phyloP scores from a whole-genome alignment of 2,329 filamentous ascomycete species.

The Seiridium cupressi region DNA sequence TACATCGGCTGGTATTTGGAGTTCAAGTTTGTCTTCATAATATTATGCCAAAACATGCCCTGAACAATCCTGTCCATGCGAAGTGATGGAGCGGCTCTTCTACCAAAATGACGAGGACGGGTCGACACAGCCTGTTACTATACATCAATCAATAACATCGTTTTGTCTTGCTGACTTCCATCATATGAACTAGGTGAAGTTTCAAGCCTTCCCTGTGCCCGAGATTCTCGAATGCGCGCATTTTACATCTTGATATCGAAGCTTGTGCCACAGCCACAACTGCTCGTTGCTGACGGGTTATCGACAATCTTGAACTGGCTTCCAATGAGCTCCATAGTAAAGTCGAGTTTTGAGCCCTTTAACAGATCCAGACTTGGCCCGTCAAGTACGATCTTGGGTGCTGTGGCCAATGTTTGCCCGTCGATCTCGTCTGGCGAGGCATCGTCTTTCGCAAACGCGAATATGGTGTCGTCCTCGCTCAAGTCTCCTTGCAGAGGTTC shows the following conservation, averaged over 20 bases:
- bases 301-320: conserved; percentile 96
- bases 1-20: no score
- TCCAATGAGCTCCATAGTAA: conserved; percentile 81
- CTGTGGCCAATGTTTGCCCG: conserved; percentile 25
- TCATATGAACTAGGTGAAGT: no score
- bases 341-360: conserved; percentile 93
- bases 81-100: no score
- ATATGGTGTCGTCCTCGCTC: conserved; percentile 82
- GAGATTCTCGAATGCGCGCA: no score
- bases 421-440: conserved; percentile 27
- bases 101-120: no score
- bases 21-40: no score
- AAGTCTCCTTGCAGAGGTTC: conserved; percentile 11
- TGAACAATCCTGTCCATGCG: no score
- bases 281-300: conserved; percentile 88
- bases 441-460: conserved; percentile 63
- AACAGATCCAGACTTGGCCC: conserved; percentile 82
- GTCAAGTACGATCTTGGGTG: conserved; percentile 85
- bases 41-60: no score
- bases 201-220: no score
- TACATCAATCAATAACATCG: no score
- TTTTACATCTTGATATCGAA: conserved; percentile 82
- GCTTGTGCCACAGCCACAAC: conserved; percentile 94
- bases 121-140: no score
- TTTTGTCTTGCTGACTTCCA: no score